A percentile compares a stretch with the other conserved stretches of the same genome.
These are phyloP conservation scores for Dactylis glomerata DNA, from an alignment of 176 grass and related monocot species.

Conservation along the genomic window DNA sequence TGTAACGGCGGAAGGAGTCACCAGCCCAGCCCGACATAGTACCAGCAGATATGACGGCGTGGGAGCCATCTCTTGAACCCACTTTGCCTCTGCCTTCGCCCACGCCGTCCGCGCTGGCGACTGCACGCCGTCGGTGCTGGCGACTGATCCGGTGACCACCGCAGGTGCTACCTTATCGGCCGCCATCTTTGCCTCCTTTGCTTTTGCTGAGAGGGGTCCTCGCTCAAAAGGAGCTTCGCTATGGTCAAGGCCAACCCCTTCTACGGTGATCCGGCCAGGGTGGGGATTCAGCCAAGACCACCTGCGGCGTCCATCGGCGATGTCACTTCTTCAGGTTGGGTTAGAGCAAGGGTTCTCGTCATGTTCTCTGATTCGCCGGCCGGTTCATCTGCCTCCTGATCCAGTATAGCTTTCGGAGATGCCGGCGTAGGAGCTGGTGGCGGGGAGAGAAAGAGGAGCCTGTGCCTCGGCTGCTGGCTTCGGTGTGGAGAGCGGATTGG, in stretches of 20 bases:
- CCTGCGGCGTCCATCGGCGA: conserved; percentile 3
- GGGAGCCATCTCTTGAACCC: conserved; percentile 42
- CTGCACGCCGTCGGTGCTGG: not conserved
- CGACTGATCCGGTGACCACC: not conserved
- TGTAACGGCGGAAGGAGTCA: conserved; percentile 72
- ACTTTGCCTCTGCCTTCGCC: not conserved
- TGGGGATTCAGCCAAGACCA: conserved; percentile 18
- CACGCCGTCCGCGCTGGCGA: not conserved
- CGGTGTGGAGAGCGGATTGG: too few species aligned
- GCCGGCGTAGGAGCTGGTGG: not conserved
- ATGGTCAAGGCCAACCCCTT: conserved; percentile 60
- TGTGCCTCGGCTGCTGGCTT: too few species aligned
- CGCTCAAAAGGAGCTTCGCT: conserved; percentile 48
- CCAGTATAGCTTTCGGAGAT: conserved; percentile 20
- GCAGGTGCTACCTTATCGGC: conserved; percentile 30
- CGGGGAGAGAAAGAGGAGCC: too few species aligned
- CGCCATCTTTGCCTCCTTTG: conserved; percentile 25
- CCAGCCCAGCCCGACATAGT: conserved; percentile 64
- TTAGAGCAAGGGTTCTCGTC: conserved; percentile 32
- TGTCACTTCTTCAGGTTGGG: conserved; percentile 14
- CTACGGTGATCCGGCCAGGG: conserved; percentile 18
- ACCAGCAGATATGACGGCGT: conserved; percentile 51
- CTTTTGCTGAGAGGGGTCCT: conserved; percentile 31
- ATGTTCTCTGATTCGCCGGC: conserved; percentile 35
- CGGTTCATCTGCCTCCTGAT: conserved; percentile 21